Conservation (phyloP, 176 grass and related monocot genomes). For the Thinopyrum elongatum region DNA sequence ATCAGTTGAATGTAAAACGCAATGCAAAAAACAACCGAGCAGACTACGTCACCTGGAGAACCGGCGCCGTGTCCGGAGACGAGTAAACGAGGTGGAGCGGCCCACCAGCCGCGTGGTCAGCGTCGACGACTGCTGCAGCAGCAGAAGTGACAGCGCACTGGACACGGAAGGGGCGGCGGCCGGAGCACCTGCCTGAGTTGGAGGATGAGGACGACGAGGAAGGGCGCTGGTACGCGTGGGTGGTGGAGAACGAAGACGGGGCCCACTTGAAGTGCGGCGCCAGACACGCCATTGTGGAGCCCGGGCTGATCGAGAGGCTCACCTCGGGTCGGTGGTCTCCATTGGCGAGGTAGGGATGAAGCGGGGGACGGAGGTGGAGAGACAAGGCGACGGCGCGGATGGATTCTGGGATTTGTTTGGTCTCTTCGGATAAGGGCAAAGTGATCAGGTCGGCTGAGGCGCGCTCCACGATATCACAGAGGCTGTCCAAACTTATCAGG, state of each 20-base stretch:
- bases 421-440: constrained; percentile 29
- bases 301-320: constrained; percentile 9
- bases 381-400: constrained; percentile 9
- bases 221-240: constrained; percentile 3
- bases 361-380: background rate
- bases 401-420: constrained; percentile 4
- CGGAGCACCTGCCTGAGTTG: constrained; percentile 24
- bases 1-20: background rate
- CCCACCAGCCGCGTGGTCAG: background rate
- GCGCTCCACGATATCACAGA: too few species aligned
- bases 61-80: background rate
- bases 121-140: constrained; percentile 13
- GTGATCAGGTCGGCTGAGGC: background rate
- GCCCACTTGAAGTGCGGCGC: constrained; percentile 52
- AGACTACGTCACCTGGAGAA: constrained; percentile 34
- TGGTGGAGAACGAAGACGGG: background rate
- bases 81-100: constrained; percentile 23
- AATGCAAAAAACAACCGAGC: background rate
- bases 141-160: constrained; percentile 27
- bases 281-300: constrained; percentile 37
- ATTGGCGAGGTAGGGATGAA: background rate
- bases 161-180: constrained; percentile 10
- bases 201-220: constrained; percentile 4
- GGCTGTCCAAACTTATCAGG: too few species aligned
- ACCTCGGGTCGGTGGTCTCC: constrained; percentile 21